Evolutionary conservation across 176 grass and related monocot species (phyloP), one percentile per base, ranked within the genome.

Genomic region (barley (Hordeum vulgare)): DNA sequence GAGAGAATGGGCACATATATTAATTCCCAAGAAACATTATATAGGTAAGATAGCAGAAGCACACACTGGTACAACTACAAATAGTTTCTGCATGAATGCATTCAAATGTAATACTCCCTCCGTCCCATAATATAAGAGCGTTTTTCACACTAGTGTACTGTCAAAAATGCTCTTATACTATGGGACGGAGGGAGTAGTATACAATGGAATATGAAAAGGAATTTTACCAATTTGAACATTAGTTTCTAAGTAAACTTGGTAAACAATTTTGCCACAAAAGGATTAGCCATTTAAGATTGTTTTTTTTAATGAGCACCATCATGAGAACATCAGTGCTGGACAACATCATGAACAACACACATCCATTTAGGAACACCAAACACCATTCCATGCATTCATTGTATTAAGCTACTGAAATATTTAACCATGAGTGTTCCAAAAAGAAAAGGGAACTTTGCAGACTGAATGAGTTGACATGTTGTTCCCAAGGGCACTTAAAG

Each of bases 401-500:
- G 71, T 45, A 79, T 34, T 23, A 17, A 56, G 56, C 25, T 74
- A 59, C 33, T 79, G 24, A 72, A 69, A 24, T 87, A 83, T 39
- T 71, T 69, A 4, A 57, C 23, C 20, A 63, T 83, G 81, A 64
- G 28, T 64, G 51, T 56, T 33, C 21, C 45, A 73, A 7, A 79
- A 35, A 75, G 31, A 53, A 73, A 88, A 80, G 57, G 67, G 67
- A 74, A 49, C 29, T 80, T 84, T 60, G 45, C 36, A 49, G 76
- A 67, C 68, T 74, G 75, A 74, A 88, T 88, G 58, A 84, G 45
- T 74, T 75, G 81, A 80, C 21, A 58, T 59, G 27, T 10, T 58
- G 35, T 45, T 80, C 61, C 44, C 75, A 75, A 70, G 31, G 59
- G 14, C 60, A 27, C 26, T 47, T 84, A 84, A 87, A 77, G 58